Evolutionary conservation across 495 filamentous ascomycete species (phyloP).

Genomic region (Neurospora sp.): DNA sequence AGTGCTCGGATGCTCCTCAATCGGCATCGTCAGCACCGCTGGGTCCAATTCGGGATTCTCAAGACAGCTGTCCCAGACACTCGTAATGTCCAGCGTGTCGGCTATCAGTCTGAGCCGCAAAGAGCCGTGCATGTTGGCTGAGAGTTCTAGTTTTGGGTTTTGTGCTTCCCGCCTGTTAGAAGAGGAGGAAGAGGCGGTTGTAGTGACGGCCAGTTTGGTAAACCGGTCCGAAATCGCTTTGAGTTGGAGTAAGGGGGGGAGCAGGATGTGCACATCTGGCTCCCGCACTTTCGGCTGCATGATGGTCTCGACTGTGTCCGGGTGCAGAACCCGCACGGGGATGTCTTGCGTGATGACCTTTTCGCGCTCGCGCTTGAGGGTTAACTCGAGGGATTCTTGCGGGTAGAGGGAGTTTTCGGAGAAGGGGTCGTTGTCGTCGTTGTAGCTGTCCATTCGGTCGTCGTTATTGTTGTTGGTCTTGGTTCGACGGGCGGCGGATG

Average conservation of each 20-base stretch:
- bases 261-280: constrained; percentile 86
- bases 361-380: constrained; percentile 53
- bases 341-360: constrained; percentile 92
- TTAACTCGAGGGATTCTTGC: constrained; percentile 40
- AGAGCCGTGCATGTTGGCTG: constrained; percentile 86
- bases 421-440: constrained; percentile 26
- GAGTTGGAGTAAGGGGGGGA: constrained; percentile 72
- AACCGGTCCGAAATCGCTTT: constrained; percentile 91
- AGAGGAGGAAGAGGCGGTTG: constrained; percentile 16
- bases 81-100: constrained; percentile 71
- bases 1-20: constrained; percentile 67
- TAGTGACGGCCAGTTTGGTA: constrained; percentile 56
- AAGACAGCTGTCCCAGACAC: constrained; percentile 63
- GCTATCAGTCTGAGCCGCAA: constrained; percentile 65
- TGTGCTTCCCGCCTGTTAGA: constrained; percentile 7
- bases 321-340: constrained; percentile 79
- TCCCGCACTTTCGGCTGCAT: constrained; percentile 86
- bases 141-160: constrained; percentile 62
- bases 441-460: constrained; percentile 9
- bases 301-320: constrained; percentile 68
- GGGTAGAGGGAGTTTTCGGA: constrained; percentile 28
- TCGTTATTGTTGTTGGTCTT: constrained; percentile 16
- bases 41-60: constrained; percentile 79
- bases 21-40: constrained; percentile 49
- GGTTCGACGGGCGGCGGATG: constrained; percentile 7